Evolutionary conservation across 164 flowering plant species (phyloP).

Genomic region (Kalanchoe fedtschenkoi): DNA sequence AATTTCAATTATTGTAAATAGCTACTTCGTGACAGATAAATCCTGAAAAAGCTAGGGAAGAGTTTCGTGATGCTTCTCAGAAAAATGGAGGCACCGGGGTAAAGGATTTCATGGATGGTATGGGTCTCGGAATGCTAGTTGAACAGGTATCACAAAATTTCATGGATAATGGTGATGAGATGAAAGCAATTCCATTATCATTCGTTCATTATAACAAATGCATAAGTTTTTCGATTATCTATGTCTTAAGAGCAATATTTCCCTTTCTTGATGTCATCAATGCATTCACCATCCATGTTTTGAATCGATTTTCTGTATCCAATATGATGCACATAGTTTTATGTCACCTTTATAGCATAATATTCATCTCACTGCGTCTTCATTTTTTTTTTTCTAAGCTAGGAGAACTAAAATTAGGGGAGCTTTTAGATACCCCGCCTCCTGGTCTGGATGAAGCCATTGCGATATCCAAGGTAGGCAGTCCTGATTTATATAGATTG

Average conservation of each 20-base stretch:
- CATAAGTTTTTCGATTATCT: background rate
- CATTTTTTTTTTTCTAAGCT: constrained; percentile 3
- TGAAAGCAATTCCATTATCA: background rate
- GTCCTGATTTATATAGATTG: background rate
- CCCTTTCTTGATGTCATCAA: background rate
- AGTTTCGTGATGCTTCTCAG: constrained; percentile 64
- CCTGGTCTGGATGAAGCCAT: constrained; percentile 98
- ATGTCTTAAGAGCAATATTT: background rate
- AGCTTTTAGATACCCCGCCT: constrained; percentile 86
- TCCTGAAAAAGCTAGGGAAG: constrained; percentile 95
- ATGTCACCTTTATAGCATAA: background rate
- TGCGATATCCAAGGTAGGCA: constrained; percentile 72
- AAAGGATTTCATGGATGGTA: constrained; percentile 95
- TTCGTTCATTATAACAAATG: background rate
- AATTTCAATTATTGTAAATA: background rate
- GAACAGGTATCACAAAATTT: constrained; percentile 52
- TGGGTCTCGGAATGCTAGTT: constrained; percentile 92
- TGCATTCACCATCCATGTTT: too few relatives aligned
- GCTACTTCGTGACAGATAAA: constrained; percentile 46
- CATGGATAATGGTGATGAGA: background rate
- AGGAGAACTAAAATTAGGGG: constrained; percentile 85
- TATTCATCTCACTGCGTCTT: background rate
- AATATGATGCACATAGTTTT: background rate
- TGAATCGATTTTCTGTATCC: background rate
- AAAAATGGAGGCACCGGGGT: constrained; percentile 80